Percentiles rank a stretch among this genome's conserved stretches.
These are phyloP conservation scores for Melocanna baccifera DNA, from an alignment of 176 grass and related monocot species.

Conservation along the genomic window DNA sequence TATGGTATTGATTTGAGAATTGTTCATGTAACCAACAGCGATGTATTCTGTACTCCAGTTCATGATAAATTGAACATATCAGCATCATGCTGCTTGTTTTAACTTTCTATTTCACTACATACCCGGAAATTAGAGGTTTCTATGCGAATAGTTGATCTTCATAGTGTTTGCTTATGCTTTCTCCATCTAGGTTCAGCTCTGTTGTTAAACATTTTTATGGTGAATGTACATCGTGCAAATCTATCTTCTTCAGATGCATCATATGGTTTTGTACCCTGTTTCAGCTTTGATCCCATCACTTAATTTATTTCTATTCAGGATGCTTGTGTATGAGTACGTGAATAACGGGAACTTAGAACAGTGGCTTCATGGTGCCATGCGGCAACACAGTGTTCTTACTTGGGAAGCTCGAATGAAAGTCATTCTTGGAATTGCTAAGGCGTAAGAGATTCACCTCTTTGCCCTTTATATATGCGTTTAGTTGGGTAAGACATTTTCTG, in stretches of 20 bases:
- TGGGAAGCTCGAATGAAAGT: slow-evolving; percentile 89
- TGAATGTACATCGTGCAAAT: background rate
- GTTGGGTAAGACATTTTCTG: slow-evolving; percentile 1
- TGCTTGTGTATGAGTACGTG: slow-evolving; percentile 87
- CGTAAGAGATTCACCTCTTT: slow-evolving; percentile 47
- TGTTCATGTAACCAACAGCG: background rate
- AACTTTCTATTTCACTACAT: background rate
- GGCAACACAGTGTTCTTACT: slow-evolving; percentile 60
- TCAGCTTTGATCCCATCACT: background rate
- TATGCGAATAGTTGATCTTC: background rate
- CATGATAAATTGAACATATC: background rate
- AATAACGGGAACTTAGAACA: slow-evolving; percentile 89
- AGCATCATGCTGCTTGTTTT: background rate
- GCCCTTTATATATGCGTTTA: background rate
- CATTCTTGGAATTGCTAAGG: slow-evolving; percentile 70
- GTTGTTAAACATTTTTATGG: background rate
- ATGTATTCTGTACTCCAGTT: background rate
- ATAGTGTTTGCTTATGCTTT: slow-evolving; percentile 17
- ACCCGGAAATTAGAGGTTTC: background rate
- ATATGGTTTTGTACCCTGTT: background rate
- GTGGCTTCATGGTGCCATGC: slow-evolving; percentile 84
- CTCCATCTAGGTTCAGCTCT: background rate
- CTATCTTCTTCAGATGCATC: background rate
- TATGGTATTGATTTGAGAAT: background rate
- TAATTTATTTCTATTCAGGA: slow-evolving; percentile 41